Percentiles rank a stretch among this genome's conserved stretches.
Conservation (phyloP, 2,329 filamentous ascomycete genomes). For the Fusarium poae region DNA sequence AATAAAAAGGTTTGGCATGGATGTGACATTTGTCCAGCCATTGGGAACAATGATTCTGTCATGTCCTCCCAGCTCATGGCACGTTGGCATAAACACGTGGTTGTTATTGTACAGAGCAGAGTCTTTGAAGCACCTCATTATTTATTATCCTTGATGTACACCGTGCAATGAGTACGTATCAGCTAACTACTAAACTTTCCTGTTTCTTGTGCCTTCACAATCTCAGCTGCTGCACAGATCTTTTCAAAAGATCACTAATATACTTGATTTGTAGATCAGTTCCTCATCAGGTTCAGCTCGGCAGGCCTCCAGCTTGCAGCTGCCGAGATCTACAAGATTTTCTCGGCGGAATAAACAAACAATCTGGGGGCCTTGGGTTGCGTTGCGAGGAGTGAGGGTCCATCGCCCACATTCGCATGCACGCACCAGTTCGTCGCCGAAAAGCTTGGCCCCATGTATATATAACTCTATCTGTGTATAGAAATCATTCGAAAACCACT, state of each 20-base stretch:
- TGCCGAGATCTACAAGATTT: constrained; percentile 39
- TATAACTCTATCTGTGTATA: neutral
- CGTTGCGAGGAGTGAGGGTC: constrained; percentile 4
- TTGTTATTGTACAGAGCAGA: constrained; percentile 12
- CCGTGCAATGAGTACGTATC: neutral
- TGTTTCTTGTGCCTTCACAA: constrained; percentile 4
- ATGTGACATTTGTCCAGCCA: neutral
- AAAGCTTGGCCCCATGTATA: constrained; percentile 10
- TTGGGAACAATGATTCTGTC: neutral
- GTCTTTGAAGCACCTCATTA: neutral
- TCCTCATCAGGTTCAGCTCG: constrained; percentile 26
- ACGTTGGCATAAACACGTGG: constrained; percentile 23
- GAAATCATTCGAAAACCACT: no score
- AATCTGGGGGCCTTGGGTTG: constrained; percentile 27
- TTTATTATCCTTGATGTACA: neutral
- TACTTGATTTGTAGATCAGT: constrained; percentile 34
- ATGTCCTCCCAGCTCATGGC: constrained; percentile 1
- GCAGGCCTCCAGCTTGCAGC: constrained; percentile 27
- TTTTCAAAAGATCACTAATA: constrained; percentile 21
- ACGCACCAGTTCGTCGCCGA: constrained; percentile 9
- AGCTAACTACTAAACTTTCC: constrained; percentile 11
- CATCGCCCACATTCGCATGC: constrained; percentile 1
- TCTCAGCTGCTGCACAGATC: constrained; percentile 28
- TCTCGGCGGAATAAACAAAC: constrained; percentile 26
- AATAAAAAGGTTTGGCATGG: constrained; percentile 16